Conservation (phyloP, 768 basidiomycete genomes). For the Leccinum uliginosum region DNA sequence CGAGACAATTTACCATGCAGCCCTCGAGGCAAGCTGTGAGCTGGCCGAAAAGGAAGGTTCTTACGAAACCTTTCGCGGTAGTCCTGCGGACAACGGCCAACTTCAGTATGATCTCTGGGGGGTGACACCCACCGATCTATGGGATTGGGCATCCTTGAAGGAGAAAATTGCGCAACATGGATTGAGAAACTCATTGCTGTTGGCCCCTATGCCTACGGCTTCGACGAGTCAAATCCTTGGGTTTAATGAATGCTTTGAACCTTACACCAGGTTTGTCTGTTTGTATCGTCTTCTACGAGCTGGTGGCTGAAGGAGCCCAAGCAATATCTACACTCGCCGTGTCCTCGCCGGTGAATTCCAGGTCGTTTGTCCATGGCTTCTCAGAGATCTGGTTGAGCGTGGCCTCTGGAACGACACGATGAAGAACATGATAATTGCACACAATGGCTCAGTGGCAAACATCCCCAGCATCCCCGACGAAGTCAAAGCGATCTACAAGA, state of each 20-base stretch:
- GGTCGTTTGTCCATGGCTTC: slow-evolving; percentile 97
- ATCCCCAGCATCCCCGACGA: slow-evolving; percentile 86
- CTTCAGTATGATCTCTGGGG: slow-evolving; percentile 97
- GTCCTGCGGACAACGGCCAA: slow-evolving; percentile 82
- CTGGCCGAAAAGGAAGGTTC: slow-evolving; percentile 74
- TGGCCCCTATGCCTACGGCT: slow-evolving; percentile 99
- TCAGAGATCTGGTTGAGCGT: slow-evolving; percentile 95
- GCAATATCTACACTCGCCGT: slow-evolving; percentile 98
- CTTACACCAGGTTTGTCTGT: slow-evolving; percentile 82
- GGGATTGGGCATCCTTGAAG: slow-evolving; percentile 93
- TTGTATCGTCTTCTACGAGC: background rate
- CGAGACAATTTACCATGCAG: slow-evolving; percentile 97
- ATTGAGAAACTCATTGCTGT: slow-evolving; percentile 82
- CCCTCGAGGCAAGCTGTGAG: slow-evolving; percentile 87
- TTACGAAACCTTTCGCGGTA: slow-evolving; percentile 88
- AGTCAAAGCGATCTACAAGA: slow-evolving; percentile 98
- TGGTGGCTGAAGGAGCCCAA: slow-evolving; percentile 28
- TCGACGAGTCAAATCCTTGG: slow-evolving; percentile 98
- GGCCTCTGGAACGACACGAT: slow-evolving; percentile 97
- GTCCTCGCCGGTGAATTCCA: slow-evolving; percentile 99
- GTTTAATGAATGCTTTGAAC: slow-evolving; percentile 98
- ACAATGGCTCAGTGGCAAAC: slow-evolving; percentile 85
- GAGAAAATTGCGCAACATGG: slow-evolving; percentile 79
- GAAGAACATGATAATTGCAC: slow-evolving; percentile 99
- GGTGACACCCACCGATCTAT: slow-evolving; percentile 80